Base-by-base conservation (phyloP, 192 early-diverging fungal species). In the Martensiomyces pterosporus region DNA sequence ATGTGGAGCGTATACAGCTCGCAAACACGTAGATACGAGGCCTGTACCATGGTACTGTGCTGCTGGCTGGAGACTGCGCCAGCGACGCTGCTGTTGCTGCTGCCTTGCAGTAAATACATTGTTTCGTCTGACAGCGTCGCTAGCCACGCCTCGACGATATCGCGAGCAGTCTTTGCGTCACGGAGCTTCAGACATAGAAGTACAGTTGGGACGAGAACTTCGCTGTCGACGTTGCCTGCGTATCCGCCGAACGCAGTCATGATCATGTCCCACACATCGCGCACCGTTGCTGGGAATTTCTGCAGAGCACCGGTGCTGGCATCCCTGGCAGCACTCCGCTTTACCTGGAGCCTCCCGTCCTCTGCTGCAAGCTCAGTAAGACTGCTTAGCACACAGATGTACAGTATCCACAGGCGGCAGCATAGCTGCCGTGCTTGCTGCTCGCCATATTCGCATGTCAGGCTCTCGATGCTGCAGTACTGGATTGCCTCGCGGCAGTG, bases 331-430 rank as follows among this genome's bases (percentile, higher is more conserved):
- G 15, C 5, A 14, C 33, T 22, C 18, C 26, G 43, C 37, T 57
- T 66, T 9, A 34, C n/a, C 24, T 45, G 57, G 38, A 73, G 26
- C 35, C 41, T 27, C 6, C 63, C 62, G 27, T 66, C 70, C 22
- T 56, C 53, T 22, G 65, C 70, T 1, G 60, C 51, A 12, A 64
- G 26, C 21, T 71, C 67, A 0, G 67, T 41, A 25, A 73, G 34
- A 39, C 63, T 73, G 64, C 70, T 73, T 29, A 73, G 49, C 26
- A 67, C 64, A 49, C 70, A 73, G 17, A 73, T 73, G 27, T 73
- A 61, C 29, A 73, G 64, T 12, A 67, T 73, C 70, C 70, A 73
- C 43, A 67, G 49, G 5, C 70, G 70, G 15, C 62, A 65, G 48
- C 70, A 67, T 47, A 73, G 51, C 54, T 73, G 70, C 12, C 59